These are phyloP conservation scores for Fusarium anguioides DNA, from an alignment of 2,329 filamentous ascomycete genomes.

Conservation along the genomic window DNA sequence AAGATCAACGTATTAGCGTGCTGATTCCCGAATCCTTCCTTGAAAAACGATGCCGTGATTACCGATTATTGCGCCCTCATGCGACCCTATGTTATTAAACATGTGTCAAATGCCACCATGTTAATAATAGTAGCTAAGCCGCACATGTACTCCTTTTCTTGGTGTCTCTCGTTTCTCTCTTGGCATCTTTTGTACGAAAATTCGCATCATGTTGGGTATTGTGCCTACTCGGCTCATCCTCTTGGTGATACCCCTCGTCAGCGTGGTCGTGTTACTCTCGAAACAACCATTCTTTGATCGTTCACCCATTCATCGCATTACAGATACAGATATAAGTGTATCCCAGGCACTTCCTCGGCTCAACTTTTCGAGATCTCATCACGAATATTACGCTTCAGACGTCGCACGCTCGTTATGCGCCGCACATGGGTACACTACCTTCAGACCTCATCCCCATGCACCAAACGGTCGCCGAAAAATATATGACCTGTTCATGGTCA, in stretches of 20 bases:
- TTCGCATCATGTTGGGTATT: conserved; percentile 14
- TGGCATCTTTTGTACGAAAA: not conserved
- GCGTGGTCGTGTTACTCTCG: conserved; percentile 27
- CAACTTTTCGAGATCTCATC: conserved; percentile 41
- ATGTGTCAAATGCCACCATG: not conserved
- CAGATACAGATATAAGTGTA: conserved; percentile 39
- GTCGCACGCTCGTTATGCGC: conserved; percentile 47
- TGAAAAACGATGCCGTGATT: conserved; percentile 3
- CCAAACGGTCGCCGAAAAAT: conserved; percentile 47
- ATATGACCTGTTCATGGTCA: conserved; percentile 70
- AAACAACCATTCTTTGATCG: conserved; percentile 35
- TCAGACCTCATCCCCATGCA: conserved; percentile 37
- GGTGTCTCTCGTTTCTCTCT: not conserved
- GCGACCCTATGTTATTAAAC: not conserved
- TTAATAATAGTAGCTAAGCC: not conserved
- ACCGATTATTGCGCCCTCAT: not conserved
- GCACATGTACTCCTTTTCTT: not conserved
- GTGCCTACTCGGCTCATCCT: conserved; percentile 18
- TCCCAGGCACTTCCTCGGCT: conserved; percentile 38
- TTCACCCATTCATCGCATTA: conserved; percentile 31
- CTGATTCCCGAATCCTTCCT: not conserved
- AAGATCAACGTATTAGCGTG: not conserved
- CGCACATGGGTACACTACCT: conserved; percentile 49
- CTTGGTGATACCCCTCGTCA: conserved; percentile 16
- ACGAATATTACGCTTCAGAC: conserved; percentile 46